Base-by-base conservation (phyloP, 441 rosid species). In the Gossypium davidsonii region DNA sequence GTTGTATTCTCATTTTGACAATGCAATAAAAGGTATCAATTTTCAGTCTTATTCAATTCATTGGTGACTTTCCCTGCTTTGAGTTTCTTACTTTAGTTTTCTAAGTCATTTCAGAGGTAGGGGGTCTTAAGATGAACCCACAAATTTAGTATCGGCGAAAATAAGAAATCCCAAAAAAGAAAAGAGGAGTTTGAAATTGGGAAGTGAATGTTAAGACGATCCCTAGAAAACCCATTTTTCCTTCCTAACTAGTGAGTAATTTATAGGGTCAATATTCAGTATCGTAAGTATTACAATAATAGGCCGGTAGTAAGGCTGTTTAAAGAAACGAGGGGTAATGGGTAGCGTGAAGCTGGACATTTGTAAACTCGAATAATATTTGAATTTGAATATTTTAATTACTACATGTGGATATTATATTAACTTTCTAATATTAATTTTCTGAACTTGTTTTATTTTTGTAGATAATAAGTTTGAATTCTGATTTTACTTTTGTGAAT, bases 41-140 rank as follows among this genome's bases (percentile, higher is more conserved):
- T 59, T 26, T 59, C 42, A 52, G n/a, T 51, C 15, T 15, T 39
- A 25, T 23, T 48, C 0, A 51, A 52, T 52, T 52, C 49, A 17
- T 68, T 52, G 72, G 60, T 52, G 12, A 52, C 10, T 10, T 52
- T 31, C 34, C 48, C 48, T 68, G 72, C 72, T 17, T 64, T 62
- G 67, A 18, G 67, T n/a, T 61, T 34, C 10, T 58, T 39, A 39
- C 44, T 8, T 14, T 8, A 8, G n/a, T 63, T 18, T 9, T 62
- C 2, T 1, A 7, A 63, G 26, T 42, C 31, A 4, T 64, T 51
- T 64, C 69, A 15, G 67, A 37, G 67, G 39, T 39, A 9, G 46
- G 46, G 46, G 46, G 11, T 39, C 46, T 9, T 9, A 9, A 39
- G 26, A 25, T 17, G 26, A 17, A 37, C 15, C 28, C 12, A 14